Conservation (phyloP, 2,329 filamentous ascomycete species). For the Fusarium papillatum region DNA sequence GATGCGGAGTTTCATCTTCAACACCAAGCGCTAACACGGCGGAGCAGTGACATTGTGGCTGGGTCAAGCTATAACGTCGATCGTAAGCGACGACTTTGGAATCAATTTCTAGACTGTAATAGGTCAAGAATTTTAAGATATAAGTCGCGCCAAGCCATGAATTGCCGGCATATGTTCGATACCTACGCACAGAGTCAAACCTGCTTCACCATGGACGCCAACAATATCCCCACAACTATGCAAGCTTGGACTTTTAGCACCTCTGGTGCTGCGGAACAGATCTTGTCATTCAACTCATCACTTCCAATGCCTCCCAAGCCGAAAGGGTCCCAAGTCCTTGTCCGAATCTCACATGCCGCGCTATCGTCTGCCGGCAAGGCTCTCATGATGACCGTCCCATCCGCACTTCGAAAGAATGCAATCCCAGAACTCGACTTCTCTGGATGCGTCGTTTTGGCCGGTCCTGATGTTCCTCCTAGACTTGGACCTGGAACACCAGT, state of each 20-base stretch:
- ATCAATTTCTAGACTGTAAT: background rate
- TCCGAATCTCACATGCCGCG: background rate
- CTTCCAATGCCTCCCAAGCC: background rate
- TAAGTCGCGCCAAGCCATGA: background rate
- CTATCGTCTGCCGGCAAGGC: background rate
- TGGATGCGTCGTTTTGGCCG: background rate
- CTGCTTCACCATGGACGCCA: background rate
- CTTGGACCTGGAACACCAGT: background rate
- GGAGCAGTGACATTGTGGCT: background rate
- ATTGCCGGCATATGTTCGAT: background rate
- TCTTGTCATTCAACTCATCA: background rate
- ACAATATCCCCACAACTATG: background rate
- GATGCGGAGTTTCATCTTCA: background rate
- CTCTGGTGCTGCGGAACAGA: background rate
- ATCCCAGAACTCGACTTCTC: conserved; percentile 2
- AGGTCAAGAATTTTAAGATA: background rate
- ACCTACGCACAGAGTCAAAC: background rate
- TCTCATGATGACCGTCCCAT: background rate
- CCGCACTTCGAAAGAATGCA: background rate
- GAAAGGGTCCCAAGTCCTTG: background rate
- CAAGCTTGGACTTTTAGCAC: background rate
- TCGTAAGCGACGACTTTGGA: conserved; percentile 1
- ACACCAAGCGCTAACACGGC: background rate
- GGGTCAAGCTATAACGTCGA: background rate
- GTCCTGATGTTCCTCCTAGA: background rate